Evolutionary conservation across 1,139 yeast genomes (phyloP).

Genomic region (Candida dubliniensis): DNA sequence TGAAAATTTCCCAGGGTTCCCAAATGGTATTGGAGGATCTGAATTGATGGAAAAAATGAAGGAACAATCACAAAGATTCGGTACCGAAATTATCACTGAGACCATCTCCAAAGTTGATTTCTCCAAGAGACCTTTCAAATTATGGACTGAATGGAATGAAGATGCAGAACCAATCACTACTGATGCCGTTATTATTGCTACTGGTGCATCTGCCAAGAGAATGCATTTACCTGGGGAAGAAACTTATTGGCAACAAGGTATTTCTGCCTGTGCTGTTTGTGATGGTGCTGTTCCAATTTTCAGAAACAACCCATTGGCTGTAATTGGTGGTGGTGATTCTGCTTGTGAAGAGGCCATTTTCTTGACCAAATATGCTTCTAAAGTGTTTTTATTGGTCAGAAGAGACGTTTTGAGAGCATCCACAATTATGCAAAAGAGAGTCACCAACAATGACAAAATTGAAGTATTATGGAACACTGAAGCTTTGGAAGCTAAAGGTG

Average conservation of each 20-base stretch:
- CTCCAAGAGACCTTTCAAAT: constrained; percentile 83
- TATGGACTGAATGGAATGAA: constrained; percentile 95
- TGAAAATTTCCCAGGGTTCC: constrained; percentile 98
- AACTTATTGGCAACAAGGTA: constrained; percentile 97
- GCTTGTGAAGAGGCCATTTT: constrained; percentile 98
- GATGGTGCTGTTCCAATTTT: constrained; percentile 99
- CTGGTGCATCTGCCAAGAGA: constrained; percentile 98
- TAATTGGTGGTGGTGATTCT: constrained; percentile 97
- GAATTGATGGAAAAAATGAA: constrained; percentile 93
- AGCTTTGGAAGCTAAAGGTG: constrained; percentile 86
- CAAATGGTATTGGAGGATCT: constrained; percentile 86
- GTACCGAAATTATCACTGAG: constrained; percentile 92
- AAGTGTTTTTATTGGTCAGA: constrained; percentile 90
- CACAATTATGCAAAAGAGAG: constrained; percentile 94
- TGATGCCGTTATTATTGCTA: constrained; percentile 89
- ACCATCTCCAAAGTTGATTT: constrained; percentile 90
- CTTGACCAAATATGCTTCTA: constrained; percentile 94
- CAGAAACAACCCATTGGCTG: constrained; percentile 96
- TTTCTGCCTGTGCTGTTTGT: constrained; percentile 98
- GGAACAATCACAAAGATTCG: constrained; percentile 80
- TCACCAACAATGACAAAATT: constrained; percentile 75
- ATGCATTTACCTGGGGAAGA: constrained; percentile 95
- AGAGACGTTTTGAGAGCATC: constrained; percentile 94
- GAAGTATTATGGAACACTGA: constrained; percentile 89
- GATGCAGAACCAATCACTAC: constrained; percentile 87